Evolutionary conservation across 495 filamentous ascomycete genomes (phyloP).

Genomic region (Peziza echinospora): DNA sequence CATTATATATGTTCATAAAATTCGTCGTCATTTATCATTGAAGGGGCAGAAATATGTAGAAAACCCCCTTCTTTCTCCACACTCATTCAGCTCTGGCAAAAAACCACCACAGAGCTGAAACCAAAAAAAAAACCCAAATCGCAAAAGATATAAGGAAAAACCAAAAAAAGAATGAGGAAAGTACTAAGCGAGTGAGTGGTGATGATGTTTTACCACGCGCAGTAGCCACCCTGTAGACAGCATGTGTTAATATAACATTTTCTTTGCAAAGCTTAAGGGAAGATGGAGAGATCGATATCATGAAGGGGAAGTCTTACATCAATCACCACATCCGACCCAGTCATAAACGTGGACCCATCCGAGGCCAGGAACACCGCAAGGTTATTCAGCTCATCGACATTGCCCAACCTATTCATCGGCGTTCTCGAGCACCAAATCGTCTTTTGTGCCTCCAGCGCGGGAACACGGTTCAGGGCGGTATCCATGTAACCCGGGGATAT

Average conservation of each 20-base stretch:
- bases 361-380: slow-evolving; percentile 58
- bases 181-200: neutral
- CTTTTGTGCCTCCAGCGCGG: slow-evolving; percentile 53
- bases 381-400: slow-evolving; percentile 54
- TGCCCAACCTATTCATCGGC: slow-evolving; percentile 43
- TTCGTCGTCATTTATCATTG: too few relatives aligned
- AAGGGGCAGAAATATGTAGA: neutral
- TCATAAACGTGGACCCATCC: slow-evolving; percentile 54
- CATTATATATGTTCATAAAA: too few relatives aligned
- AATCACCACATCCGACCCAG: slow-evolving; percentile 53
- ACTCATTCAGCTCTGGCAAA: too few relatives aligned
- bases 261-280: too few relatives aligned
- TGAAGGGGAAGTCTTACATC: slow-evolving; percentile 38
- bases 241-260: too few relatives aligned
- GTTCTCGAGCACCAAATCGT: slow-evolving; percentile 56
- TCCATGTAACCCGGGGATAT: slow-evolving; percentile 70
- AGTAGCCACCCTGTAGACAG: slow-evolving; percentile 1
- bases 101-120: too few relatives aligned
- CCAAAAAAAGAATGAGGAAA: neutral
- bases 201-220: neutral
- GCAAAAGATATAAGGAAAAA: too few relatives aligned
- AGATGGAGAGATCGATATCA: neutral
- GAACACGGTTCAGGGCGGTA: slow-evolving; percentile 50
- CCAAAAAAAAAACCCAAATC: too few relatives aligned
- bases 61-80: too few relatives aligned